A percentile compares a stretch with the other conserved stretches of the same genome.
These are phyloP conservation scores for Parietaria judaica DNA, from an alignment of 306 rosid species.

Conservation along the genomic window DNA sequence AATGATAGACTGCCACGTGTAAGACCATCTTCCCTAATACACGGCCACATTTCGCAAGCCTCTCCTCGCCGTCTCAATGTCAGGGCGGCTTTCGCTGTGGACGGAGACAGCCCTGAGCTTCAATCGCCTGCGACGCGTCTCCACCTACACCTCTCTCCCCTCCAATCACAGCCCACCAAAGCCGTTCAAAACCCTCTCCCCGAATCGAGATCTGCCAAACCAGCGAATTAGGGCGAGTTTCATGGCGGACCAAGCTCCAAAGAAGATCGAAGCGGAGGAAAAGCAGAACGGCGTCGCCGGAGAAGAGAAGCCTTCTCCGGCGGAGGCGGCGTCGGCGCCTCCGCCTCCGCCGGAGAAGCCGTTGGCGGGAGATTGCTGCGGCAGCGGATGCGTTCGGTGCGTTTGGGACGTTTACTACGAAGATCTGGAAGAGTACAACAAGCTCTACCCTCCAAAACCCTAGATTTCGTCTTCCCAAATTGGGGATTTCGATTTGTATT, in stretches of 20 bases:
- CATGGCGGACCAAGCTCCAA: constrained; percentile 29
- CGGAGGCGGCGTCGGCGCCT: constrained; percentile 36
- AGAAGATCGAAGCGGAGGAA: neutral
- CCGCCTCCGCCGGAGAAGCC: constrained; percentile 68
- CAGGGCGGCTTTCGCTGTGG: neutral
- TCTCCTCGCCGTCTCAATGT: neutral
- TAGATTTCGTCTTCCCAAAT: neutral
- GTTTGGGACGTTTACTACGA: constrained; percentile 88
- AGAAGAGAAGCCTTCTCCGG: constrained; percentile 7
- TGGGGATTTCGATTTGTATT: neutral
- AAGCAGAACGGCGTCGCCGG: constrained; percentile 1
- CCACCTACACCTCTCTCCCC: constrained; percentile 4
- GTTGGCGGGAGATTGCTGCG: constrained; percentile 79
- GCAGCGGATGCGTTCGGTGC: constrained; percentile 89
- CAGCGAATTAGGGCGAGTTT: neutral
- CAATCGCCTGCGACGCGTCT: neutral
- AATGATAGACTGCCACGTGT: neutral
- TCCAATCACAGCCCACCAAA: constrained; percentile 5
- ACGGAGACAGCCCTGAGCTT: constrained; percentile 18
- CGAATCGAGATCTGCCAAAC: neutral
- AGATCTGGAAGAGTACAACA: constrained; percentile 69
- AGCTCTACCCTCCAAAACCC: constrained; percentile 25
- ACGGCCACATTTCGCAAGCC: neutral
- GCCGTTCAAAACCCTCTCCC: neutral
- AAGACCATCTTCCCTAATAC: neutral